These are phyloP conservation scores for Penicillium thymicola DNA, from an alignment of 2,329 filamentous ascomycete species.

Conservation along the genomic window DNA sequence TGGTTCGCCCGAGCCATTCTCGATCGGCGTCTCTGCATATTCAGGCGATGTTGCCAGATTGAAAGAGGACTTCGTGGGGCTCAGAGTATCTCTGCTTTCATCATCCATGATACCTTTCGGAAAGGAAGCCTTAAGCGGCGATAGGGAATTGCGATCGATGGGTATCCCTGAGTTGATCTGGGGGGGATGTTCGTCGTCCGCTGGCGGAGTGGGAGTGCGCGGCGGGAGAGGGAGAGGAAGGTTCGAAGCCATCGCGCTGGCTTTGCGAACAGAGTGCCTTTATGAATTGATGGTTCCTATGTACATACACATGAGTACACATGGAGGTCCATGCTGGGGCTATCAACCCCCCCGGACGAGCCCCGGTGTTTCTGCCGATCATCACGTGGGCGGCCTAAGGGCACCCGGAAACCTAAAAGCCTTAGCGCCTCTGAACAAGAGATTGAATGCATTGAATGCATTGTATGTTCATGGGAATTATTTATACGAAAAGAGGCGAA, in stretches of 20 bases:
- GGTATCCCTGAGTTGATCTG: slow-evolving; percentile 25
- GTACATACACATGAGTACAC: not conserved
- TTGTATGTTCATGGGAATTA: slow-evolving; percentile 1
- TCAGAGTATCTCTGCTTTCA: slow-evolving; percentile 27
- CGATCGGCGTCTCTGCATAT: slow-evolving; percentile 25
- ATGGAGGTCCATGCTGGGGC: not conserved
- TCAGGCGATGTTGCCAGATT: slow-evolving; percentile 28
- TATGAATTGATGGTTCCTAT: not conserved
- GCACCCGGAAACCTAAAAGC: not conserved
- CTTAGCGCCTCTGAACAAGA: not conserved
- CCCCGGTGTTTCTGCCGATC: slow-evolving; percentile 6
- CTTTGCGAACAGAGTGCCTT: slow-evolving; percentile 12
- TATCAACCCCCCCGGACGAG: slow-evolving; percentile 1
- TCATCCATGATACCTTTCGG: slow-evolving; percentile 23
- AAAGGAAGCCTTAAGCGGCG: slow-evolving; percentile 44
- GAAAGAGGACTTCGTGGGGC: slow-evolving; percentile 37
- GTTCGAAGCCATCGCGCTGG: slow-evolving; percentile 54
- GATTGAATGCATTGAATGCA: not conserved
- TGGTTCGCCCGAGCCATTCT: slow-evolving; percentile 33
- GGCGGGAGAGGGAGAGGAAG: slow-evolving; percentile 60
- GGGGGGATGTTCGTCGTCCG: slow-evolving; percentile 41
- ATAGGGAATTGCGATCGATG: slow-evolving; percentile 48
- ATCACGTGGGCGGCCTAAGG: slow-evolving; percentile 8
- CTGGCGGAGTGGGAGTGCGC: slow-evolving; percentile 63
- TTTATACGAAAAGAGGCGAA: not conserved